phyloP scores from a whole-genome alignment of 495 filamentous ascomycete genomes.

The Platismatia glauca region DNA sequence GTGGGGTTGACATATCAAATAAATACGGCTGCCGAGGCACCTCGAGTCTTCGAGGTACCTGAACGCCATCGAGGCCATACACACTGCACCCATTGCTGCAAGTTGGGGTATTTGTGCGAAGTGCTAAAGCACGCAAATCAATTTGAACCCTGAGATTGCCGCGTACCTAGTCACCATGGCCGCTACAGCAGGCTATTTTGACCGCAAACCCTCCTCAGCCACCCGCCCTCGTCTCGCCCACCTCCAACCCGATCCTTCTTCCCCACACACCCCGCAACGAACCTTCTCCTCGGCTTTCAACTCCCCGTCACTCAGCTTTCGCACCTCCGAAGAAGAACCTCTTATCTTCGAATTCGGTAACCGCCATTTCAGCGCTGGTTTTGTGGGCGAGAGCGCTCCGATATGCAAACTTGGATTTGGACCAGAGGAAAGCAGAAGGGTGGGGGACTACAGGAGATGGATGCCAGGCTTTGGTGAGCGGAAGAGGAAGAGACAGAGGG shows the following conservation, averaged over 20 bases:
- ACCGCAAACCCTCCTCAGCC: conserved; percentile 26
- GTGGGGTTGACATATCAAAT: not conserved
- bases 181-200: conserved; percentile 19
- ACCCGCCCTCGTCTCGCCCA: conserved; percentile 22
- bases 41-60: no score
- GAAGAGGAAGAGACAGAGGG: conserved; percentile 34
- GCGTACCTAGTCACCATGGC: conserved; percentile 5
- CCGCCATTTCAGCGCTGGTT: conserved; percentile 71
- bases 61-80: no score
- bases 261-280: conserved; percentile 55
- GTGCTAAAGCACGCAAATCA: not conserved
- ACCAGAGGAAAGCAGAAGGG: conserved; percentile 63
- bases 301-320: conserved; percentile 60
- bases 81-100: no score
- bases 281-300: conserved; percentile 54
- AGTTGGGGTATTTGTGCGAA: no score
- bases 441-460: conserved; percentile 74
- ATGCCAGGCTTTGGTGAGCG: conserved; percentile 43
- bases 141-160: not conserved
- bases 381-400: conserved; percentile 70
- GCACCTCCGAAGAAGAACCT: conserved; percentile 67
- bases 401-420: conserved; percentile 63
- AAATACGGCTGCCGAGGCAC: not conserved
- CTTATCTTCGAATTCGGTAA: conserved; percentile 77
- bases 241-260: conserved; percentile 27